Evolutionary conservation across 2,329 filamentous ascomycete genomes (phyloP).

Genomic region (Phialocephala subalpina): DNA sequence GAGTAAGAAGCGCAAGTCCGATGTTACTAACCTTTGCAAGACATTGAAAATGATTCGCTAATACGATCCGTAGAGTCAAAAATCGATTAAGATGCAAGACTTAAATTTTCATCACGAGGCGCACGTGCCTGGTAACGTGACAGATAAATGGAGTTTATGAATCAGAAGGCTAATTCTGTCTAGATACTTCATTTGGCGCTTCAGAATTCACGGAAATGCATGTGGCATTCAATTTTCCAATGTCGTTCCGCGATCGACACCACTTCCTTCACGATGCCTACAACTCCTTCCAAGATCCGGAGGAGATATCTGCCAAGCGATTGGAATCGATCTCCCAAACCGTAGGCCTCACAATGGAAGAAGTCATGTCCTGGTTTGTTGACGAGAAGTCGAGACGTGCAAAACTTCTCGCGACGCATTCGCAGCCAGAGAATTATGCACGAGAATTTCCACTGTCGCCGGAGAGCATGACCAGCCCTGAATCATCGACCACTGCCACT

Average conservation of each 20-base stretch:
- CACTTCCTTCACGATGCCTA: slow-evolving; percentile 22
- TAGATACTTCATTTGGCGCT: not conserved
- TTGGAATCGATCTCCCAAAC: slow-evolving; percentile 16
- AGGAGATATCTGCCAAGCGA: slow-evolving; percentile 17
- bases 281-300: slow-evolving; percentile 20
- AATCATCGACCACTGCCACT: not conserved
- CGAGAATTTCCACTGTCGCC: slow-evolving; percentile 16
- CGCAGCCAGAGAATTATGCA: slow-evolving; percentile 2
- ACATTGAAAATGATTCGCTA: not conserved
- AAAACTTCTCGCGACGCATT: slow-evolving; percentile 17
- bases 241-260: slow-evolving; percentile 28
- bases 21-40: not conserved
- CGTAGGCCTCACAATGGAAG: slow-evolving; percentile 25
- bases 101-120: not conserved
- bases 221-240: slow-evolving; percentile 15
- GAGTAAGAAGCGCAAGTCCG: not conserved
- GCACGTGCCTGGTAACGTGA: slow-evolving; percentile 12
- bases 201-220: slow-evolving; percentile 5
- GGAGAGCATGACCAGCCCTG: slow-evolving; percentile 17
- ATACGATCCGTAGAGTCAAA: not conserved
- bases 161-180: not conserved
- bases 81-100: not conserved
- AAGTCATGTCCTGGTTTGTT: slow-evolving; percentile 26
- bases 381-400: slow-evolving; percentile 24
- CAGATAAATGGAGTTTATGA: not conserved